Percentiles rank a stretch among this genome's conserved stretches.
Conservation (phyloP, 176 grass and related monocot genomes). For the Leersia perrieri region DNA sequence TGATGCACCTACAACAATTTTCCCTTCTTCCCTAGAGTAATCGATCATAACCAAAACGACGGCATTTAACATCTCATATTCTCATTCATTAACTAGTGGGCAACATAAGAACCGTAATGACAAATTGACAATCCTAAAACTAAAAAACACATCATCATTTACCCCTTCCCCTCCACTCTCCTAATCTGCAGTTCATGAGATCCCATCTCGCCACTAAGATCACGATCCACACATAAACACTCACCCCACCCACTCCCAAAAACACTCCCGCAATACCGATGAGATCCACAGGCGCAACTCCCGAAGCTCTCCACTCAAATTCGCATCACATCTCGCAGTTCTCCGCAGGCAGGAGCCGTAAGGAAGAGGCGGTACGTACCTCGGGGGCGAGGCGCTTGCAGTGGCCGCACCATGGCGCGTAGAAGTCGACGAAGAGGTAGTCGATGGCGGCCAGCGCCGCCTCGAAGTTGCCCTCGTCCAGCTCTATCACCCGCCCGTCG, state of each 20-base stretch:
- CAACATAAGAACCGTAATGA: slow-evolving; percentile 4
- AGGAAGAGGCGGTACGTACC: slow-evolving; percentile 48
- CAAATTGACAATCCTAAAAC: slow-evolving; percentile 12
- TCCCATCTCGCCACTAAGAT: slow-evolving; percentile 8
- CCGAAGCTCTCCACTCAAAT: slow-evolving; percentile 8
- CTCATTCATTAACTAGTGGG: not conserved
- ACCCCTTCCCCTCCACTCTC: not conserved
- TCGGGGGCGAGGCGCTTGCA: slow-evolving; percentile 91
- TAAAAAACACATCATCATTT: too few relatives aligned
- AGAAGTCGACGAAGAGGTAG: slow-evolving; percentile 91
- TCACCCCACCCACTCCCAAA: not conserved
- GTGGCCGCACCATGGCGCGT: slow-evolving; percentile 92
- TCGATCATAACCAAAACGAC: not conserved
- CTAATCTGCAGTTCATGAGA: slow-evolving; percentile 26
- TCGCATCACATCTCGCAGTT: slow-evolving; percentile 26
- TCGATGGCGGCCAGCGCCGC: slow-evolving; percentile 70
- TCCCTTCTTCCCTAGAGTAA: slow-evolving; percentile 9
- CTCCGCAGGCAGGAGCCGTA: not conserved
- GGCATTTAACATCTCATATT: not conserved
- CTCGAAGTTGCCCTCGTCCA: slow-evolving; percentile 84
- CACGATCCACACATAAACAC: slow-evolving; percentile 1
- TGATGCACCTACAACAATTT: not conserved
- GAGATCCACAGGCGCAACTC: slow-evolving; percentile 33
- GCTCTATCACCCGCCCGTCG: slow-evolving; percentile 88
- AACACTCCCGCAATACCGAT: slow-evolving; percentile 2